Evolutionary conservation across 2,329 filamentous ascomycete genomes (phyloP).

Genomic region (Pseudogymnoascus sp.): DNA sequence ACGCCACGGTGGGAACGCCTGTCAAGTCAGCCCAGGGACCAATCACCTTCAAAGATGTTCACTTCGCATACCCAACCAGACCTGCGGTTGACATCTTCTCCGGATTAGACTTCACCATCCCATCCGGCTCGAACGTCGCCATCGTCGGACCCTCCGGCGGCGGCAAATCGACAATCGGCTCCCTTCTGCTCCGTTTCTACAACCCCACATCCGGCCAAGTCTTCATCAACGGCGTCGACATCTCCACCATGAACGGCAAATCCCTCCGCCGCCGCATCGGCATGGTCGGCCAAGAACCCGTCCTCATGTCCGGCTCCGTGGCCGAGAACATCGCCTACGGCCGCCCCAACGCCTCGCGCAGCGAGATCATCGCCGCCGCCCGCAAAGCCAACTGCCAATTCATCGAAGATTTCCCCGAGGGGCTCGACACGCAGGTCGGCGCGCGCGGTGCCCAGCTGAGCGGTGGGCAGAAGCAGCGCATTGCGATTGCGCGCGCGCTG

Average conservation of each 20-base stretch:
- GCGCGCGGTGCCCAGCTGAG: constrained; percentile 88
- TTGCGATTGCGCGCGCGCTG: constrained; percentile 89
- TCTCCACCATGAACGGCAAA: constrained; percentile 84
- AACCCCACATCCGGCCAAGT: constrained; percentile 70
- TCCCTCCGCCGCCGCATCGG: constrained; percentile 87
- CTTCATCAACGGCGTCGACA: constrained; percentile 75
- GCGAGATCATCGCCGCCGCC: constrained; percentile 79
- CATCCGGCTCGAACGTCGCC: constrained; percentile 87
- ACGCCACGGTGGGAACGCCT: constrained; percentile 71
- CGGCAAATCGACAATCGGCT: constrained; percentile 91
- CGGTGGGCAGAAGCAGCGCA: constrained; percentile 90
- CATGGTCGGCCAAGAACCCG: constrained; percentile 91
- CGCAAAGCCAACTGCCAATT: constrained; percentile 93
- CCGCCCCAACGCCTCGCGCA: constrained; percentile 65
- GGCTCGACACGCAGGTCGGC: constrained; percentile 88
- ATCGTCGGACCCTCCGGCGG: constrained; percentile 95
- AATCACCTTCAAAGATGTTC: constrained; percentile 79
- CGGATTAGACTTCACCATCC: constrained; percentile 80
- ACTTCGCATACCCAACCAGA: constrained; percentile 87
- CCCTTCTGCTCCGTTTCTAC: constrained; percentile 88
- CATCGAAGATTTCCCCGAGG: constrained; percentile 92
- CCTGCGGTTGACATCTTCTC: constrained; percentile 90
- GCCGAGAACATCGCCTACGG: constrained; percentile 91
- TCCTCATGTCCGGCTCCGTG: constrained; percentile 79
- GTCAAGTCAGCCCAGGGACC: constrained; percentile 79